Evolutionary conservation across 2,329 filamentous ascomycete genomes (phyloP), one percentile per base, ranked within the genome.

Genomic region (Clarireedia hainanense): DNA sequence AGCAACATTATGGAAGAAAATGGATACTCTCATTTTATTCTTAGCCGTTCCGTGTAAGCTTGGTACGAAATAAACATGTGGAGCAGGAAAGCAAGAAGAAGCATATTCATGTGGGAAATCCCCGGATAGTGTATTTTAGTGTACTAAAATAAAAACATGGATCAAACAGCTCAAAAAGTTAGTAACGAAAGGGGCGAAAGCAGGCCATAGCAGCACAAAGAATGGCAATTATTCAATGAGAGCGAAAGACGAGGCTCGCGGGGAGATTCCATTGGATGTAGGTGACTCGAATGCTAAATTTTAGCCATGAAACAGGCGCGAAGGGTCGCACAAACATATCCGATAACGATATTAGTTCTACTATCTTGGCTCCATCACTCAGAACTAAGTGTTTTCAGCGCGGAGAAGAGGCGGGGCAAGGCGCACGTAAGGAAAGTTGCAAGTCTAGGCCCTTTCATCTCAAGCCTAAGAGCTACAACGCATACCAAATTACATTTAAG

Each of bases 21-120:
- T 27, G n/a, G 40, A 39, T 48, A 30, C 43, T 53, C 36, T 53
- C 23, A 39, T 53, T n/a, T 52, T 39, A 53, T 53, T 47, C n/a
- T 47, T 53, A 24, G 20, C 37, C 5, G 51, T 53, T 15, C n/a
- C 42, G 27, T 24, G 14, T 48, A 24, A 34, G 30, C 20, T 45
- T 5, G 30, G 27, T 42, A 24, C 12, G 15, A 30, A 30, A 36
- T 24, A 30, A 43, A 9, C 6, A 14, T 45, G 20, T 45, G 12
- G n/a, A 45, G 23, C 3, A 14, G 9, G 42, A 20, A 24, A 20
- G 23, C 7, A 23, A 23, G 42, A 26, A 36, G 14, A 26, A 36
- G 14, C 6, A 36, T 49, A 24, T 48, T 48, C 23, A 26, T 47
- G 30, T 49, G 20, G 26, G 34, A 49, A 50, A 50, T 55, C 46